Base-by-base conservation (phyloP, 2,329 filamentous ascomycete species). In the Calonectria hongkongensis region DNA sequence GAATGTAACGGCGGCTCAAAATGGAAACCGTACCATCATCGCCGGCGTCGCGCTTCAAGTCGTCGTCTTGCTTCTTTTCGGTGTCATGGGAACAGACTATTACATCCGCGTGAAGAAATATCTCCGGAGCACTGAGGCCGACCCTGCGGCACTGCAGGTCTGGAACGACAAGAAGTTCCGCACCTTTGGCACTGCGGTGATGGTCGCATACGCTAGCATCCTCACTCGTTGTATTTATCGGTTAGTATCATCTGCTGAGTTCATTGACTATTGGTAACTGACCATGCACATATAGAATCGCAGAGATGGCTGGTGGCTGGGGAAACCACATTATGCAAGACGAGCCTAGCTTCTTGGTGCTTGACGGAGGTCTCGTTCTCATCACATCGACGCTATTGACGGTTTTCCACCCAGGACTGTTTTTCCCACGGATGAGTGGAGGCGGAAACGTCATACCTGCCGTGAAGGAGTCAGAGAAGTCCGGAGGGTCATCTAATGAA, bases 281-380 rank as follows among this genome's bases (percentile, higher is more conserved):
- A 79, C 65, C 6, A 2, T 7, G 28, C 30, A 18, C 36, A 30
- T 45, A 28, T 66, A 91, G 90, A 77, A 89, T 92, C 66, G 89
- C 88, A 1, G 91, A 93, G 80, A 92, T 93, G 89, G 88, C 89
- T 2, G 89, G 89, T 30, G 91, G 91, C 25, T 93, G 91, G 90
- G 89, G 89, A 12, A 92, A 91, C 82, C 79, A 85, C 18, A 89
- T 92, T 79, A 92, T 93, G 90, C 89, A 91, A 75, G 87, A 92
- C 81, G 85, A 93, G 83, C 83, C 85, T 54, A 88, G 87, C 21
- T 93, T 92, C 77, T 86, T 92, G 72, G 87, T 89, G 15, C 86
- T 92, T 47, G 91, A 93, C 76, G 78, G 78, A 73, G 85, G 84
- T 68, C 87, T 91, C 81, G 83, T 91, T 66, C 80, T 89, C 30